Evolutionary conservation across 2,329 filamentous ascomycete species (phyloP).

Genomic region (Fusarium piperis): DNA sequence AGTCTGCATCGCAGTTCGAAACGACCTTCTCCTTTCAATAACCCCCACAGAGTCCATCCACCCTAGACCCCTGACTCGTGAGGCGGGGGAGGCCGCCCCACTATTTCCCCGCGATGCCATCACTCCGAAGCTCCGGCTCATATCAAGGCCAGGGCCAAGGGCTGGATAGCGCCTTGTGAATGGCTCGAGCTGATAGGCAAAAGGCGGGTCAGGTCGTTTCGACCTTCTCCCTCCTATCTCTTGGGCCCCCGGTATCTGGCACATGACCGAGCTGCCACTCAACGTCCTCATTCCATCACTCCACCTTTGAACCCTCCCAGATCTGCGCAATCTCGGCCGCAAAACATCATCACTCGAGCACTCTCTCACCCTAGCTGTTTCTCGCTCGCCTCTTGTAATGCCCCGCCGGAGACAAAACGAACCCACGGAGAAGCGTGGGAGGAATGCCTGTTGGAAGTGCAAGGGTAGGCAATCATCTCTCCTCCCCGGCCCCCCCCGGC

Average conservation of each 20-base stretch:
- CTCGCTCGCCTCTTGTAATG: neutral
- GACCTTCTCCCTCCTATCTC: conserved; percentile 1
- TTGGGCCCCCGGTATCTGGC: neutral
- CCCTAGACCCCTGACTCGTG: neutral
- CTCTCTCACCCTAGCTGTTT: neutral
- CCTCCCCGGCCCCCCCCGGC: neutral
- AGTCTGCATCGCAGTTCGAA: neutral
- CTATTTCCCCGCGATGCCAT: neutral
- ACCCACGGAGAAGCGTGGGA: conserved; percentile 11
- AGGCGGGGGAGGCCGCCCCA: neutral
- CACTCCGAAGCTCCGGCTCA: neutral
- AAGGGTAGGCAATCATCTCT: neutral
- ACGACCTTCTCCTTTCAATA: conserved; percentile 6
- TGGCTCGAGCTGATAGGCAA: neutral
- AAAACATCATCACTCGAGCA: neutral
- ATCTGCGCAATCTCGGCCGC: neutral
- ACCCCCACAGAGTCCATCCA: neutral
- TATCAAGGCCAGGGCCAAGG: neutral
- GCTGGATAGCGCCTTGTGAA: neutral
- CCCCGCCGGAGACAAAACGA: neutral
- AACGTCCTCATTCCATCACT: neutral
- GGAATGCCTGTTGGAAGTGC: conserved; percentile 17
- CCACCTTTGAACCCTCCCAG: neutral
- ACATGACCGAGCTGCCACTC: neutral
- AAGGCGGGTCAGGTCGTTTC: conserved; percentile 7